Base-by-base conservation (phyloP, 116 monocot genomes). In the Trichopus zeylanicus region DNA sequence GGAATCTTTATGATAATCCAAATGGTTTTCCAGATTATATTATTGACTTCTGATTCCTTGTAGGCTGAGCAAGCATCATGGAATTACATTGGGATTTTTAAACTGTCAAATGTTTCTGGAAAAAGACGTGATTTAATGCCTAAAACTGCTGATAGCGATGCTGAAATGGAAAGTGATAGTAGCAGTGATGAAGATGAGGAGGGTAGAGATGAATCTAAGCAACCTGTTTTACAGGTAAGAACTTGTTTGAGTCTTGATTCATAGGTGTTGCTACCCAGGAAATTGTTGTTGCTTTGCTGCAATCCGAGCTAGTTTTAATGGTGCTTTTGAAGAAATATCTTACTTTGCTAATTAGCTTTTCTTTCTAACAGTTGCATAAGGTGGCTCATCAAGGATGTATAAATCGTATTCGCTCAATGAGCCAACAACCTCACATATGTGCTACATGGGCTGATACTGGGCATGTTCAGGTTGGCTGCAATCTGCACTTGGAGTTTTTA, bases 321-420 rank as follows among this genome's bases (percentile, higher is more conserved):
- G 11, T 32, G 31, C 13, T 33, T 31, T 57, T 20, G 20, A 10
- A n/a, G 32, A 31, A 5, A 7, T 7, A 33, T 16, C 57, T 57
- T 9, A 34, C 19, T 34, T 22, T 23, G 21, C 20, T 12, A 29
- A n/a, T 52, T 19, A 38, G 11, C 59, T 67, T n/a, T n/a, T n/a
- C n/a, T 0, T 64, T 0, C 20, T 71, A 28, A 57, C 70, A 97
- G 97, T 61, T 97, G 56, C 83, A 80, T 48, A 97, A 84, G 67
- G 81, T 97, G 53, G 81, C 87, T 63, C 97, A 97, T 73, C 77
- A 87, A 68, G 97, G 97, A 68, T 74, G 87, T 78, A 67, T 97
- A 63, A 91, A 97, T 60, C 87, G 97, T 7, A 82, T 84, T 25
- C 84, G 97, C 30, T 69, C 91, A 29, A 91, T 91, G 91, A 59